Evolutionary conservation across 768 basidiomycete genomes (phyloP), one percentile per base, ranked within the genome.

Genomic region (Serendipita sp.): DNA sequence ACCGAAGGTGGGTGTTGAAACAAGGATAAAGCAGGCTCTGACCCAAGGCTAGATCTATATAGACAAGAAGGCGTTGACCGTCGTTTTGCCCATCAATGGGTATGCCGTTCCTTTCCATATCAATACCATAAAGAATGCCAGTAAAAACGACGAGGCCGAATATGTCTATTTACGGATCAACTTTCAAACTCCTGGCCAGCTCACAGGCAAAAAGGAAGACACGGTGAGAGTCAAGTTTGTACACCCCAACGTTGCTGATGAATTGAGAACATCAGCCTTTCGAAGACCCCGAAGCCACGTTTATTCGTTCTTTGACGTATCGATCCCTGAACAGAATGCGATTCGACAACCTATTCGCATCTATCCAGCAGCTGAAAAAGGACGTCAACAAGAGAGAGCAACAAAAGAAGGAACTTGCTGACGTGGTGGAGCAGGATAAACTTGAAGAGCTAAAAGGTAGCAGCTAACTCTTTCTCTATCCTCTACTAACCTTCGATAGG

Each of bases 51-150:
- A 98, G 93, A 89, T 99, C 62, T 82, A 79, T 65, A 88, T 98
- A 28, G 96, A 99, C 71, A 84, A 89, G 67, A 91, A 92, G 71
- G 82, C 87, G 16, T 84, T 88, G 65, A 90, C 93, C 0, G 85
- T 98, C 60, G 81, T 98, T 50, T 73, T 98, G 2, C 96, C 96
- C 16, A 85, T 98, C 66, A 83, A 97, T 68, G 96, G 96, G 2
- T 97, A 87, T 68, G 91, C 93, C 0, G 93, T 95, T 0, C 93
- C 95, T 0, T 97, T 95, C 78, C 96, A 99, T 71, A 94, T 98
- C 74, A 95, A 95, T 70, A 92, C 92, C 1, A 91, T 99, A 66
- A 98, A 99, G 75, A 98, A 95, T 70, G 89, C 87, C 31, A 93
- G 88, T 77, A 98, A 98, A 76, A 96, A 82, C 66, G 95, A 99